A percentile compares a stretch with the other conserved stretches of the same genome.
Evolutionary conservation across 139 green algal genomes (phyloP).

Genomic region (Deuterostichococcus epilithicus): DNA sequence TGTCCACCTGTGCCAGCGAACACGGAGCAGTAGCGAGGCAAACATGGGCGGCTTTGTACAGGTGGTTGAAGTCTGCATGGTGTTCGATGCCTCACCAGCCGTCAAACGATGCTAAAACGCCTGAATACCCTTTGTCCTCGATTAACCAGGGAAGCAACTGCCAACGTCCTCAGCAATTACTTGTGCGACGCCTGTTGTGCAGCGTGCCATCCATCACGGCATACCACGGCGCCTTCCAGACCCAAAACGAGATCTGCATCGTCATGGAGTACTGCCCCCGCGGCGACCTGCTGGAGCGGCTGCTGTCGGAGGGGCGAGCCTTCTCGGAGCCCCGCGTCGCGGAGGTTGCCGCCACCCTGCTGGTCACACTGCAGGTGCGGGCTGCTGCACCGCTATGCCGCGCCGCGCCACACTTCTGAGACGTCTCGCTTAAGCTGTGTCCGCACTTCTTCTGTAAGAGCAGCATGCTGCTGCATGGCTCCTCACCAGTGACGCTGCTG

Average conservation of each 20-base stretch:
- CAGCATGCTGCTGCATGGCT: too few relatives aligned
- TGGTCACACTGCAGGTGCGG: constrained; percentile 42
- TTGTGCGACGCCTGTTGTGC: background rate
- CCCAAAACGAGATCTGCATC: constrained; percentile 58
- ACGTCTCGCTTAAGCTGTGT: too few relatives aligned
- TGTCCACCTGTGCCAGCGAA: background rate
- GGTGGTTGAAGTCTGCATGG: too few relatives aligned
- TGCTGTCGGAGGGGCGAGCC: constrained; percentile 51
- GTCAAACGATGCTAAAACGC: too few relatives aligned
- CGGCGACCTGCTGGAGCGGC: constrained; percentile 63
- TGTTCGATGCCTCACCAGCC: background rate
- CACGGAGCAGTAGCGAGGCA: too few relatives aligned
- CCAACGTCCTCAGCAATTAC: background rate
- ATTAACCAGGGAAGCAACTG: too few relatives aligned
- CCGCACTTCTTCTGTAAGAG: too few relatives aligned
- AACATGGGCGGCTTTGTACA: too few relatives aligned
- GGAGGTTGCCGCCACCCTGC: constrained; percentile 45
- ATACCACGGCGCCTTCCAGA: constrained; percentile 58
- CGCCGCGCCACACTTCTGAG: background rate
- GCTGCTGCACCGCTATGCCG: background rate
- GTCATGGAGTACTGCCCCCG: constrained; percentile 69
- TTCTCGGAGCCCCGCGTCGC: constrained; percentile 51
- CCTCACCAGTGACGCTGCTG: too few relatives aligned
- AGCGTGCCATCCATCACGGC: constrained; percentile 51
- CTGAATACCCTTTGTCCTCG: too few relatives aligned